Evolutionary conservation across 495 filamentous ascomycete species (phyloP).

Genomic region (Trichoderma reesei): DNA sequence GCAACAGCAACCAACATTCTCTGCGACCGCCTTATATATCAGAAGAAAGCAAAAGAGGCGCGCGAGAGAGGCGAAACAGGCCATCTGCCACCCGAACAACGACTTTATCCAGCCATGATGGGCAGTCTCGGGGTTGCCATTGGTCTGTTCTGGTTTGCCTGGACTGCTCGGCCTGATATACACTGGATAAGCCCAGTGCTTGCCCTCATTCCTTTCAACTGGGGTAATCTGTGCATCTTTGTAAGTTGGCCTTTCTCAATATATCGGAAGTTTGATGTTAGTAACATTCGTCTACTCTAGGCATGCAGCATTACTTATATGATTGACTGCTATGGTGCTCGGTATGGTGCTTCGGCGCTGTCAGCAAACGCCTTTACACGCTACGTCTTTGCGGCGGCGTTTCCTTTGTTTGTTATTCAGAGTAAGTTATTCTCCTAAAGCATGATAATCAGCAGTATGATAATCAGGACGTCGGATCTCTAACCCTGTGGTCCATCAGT

Average conservation of each 20-base stretch:
- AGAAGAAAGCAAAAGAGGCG: constrained; percentile 18
- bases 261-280: background rate
- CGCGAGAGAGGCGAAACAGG: constrained; percentile 11
- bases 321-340: background rate
- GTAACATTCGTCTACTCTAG: background rate
- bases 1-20: constrained; percentile 60
- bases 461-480: too few species aligned
- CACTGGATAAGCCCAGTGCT: constrained; percentile 13
- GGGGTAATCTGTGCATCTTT: constrained; percentile 2
- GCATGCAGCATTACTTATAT: background rate
- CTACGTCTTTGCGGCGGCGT: background rate
- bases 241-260: background rate
- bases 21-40: constrained; percentile 32
- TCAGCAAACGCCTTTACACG: constrained; percentile 4
- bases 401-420: background rate
- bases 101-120: constrained; percentile 47
- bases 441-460: too few species aligned
- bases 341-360: background rate
- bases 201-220: constrained; percentile 1
- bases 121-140: constrained; percentile 44
- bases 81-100: constrained; percentile 37
- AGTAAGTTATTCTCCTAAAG: background rate
- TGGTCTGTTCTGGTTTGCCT: constrained; percentile 38
- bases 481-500: background rate
- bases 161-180: constrained; percentile 28